phyloP scores from a whole-genome alignment of 192 early-diverging fungal genomes.

The Lobosporangium transversale region DNA sequence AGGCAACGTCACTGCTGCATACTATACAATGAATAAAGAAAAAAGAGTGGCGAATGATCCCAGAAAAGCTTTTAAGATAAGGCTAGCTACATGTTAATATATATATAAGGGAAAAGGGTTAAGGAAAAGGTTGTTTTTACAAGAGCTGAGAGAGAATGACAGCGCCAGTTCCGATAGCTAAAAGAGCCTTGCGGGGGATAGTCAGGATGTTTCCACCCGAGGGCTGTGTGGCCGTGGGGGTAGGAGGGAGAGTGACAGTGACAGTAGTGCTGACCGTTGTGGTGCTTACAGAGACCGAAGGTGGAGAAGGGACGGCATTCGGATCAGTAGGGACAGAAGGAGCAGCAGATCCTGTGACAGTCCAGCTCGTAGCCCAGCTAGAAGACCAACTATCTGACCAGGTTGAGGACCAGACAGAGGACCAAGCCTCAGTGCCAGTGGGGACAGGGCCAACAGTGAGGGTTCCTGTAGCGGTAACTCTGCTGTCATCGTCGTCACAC shows the following conservation, averaged over 20 bases:
- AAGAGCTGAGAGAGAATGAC: constrained; percentile 22
- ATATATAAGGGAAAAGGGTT: too few species aligned
- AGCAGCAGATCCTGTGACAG: not conserved
- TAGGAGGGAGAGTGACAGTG: not conserved
- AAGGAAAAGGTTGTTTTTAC: too few species aligned
- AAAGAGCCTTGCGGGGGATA: constrained; percentile 13
- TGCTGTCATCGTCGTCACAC: not conserved
- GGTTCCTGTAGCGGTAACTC: not conserved
- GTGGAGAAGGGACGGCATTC: not conserved
- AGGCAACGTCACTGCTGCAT: too few species aligned
- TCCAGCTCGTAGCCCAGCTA: not conserved
- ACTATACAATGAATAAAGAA: too few species aligned
- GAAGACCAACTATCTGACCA: not conserved
- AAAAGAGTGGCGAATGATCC: too few species aligned
- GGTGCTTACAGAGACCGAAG: not conserved
- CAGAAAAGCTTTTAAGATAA: too few species aligned
- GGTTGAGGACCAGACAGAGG: not conserved
- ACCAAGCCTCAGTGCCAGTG: not conserved
- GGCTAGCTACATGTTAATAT: too few species aligned
- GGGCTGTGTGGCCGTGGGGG: not conserved
- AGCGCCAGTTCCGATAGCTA: constrained; percentile 26
- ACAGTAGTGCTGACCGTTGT: not conserved
- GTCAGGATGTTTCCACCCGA: constrained; percentile 12
- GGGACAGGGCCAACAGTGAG: not conserved
- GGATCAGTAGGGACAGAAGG: not conserved